Conservation (phyloP, 345 rosid species). For the Erucastrum elatum region DNA sequence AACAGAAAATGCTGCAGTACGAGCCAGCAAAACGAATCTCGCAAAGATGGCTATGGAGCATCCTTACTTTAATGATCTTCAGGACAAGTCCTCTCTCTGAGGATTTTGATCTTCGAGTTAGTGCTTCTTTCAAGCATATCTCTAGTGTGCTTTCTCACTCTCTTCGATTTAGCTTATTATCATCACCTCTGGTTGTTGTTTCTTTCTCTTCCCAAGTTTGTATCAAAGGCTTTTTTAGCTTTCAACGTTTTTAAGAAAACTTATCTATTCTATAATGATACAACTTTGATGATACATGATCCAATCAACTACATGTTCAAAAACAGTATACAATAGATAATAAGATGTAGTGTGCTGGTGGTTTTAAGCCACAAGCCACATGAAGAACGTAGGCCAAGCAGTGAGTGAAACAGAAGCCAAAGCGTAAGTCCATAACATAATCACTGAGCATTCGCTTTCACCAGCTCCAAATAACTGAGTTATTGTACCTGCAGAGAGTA, state of each 20-base stretch:
- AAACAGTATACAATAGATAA: neutral
- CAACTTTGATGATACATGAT: neutral
- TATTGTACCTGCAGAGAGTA: slow-evolving; percentile 51
- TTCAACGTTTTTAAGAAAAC: neutral
- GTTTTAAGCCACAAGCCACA: slow-evolving; percentile 61
- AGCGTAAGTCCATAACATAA: slow-evolving; percentile 65
- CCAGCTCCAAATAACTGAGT: slow-evolving; percentile 67
- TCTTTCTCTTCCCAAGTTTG: slow-evolving; percentile 16
- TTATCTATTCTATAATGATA: neutral
- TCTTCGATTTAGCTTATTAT: neutral
- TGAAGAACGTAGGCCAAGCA: slow-evolving; percentile 64
- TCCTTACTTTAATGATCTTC: slow-evolving; percentile 78
- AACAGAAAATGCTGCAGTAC: slow-evolving; percentile 92
- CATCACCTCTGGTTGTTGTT: neutral
- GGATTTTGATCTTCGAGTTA: neutral
- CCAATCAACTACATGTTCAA: neutral
- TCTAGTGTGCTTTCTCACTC: slow-evolving; percentile 23
- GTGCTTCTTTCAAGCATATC: slow-evolving; percentile 64
- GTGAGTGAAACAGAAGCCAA: slow-evolving; percentile 65
- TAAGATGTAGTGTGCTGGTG: neutral
- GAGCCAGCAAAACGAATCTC: slow-evolving; percentile 86
- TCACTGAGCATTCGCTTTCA: slow-evolving; percentile 66
- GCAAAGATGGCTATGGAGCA: slow-evolving; percentile 97
- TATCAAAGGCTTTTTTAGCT: neutral
- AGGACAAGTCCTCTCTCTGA: slow-evolving; percentile 57